Evolutionary conservation across 208 protist genomes (phyloP).

Genomic region (Crithidia expoeki): DNA sequence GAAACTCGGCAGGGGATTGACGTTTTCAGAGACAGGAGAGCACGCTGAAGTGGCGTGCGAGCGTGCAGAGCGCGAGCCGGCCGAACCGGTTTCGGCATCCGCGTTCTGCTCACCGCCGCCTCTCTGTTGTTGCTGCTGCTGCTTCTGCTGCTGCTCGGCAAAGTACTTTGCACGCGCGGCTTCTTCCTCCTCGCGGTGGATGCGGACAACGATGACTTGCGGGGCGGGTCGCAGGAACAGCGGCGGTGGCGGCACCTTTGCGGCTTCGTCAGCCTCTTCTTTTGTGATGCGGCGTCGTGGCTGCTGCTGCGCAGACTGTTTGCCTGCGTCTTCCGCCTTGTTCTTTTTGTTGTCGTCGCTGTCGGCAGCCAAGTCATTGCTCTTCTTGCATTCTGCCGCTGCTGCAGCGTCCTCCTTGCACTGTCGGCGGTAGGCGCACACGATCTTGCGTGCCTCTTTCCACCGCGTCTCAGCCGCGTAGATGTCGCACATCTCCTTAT

Average conservation of each 20-base stretch:
- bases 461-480: constrained; percentile 52
- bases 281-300: constrained; percentile 18
- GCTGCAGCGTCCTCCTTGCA: constrained; percentile 17
- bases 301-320: background rate
- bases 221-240: constrained; percentile 37
- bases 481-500: constrained; percentile 55
- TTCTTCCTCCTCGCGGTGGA: constrained; percentile 43
- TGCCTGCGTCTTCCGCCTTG: background rate
- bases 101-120: background rate
- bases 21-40: constrained; percentile 12
- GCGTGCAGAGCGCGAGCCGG: constrained; percentile 10
- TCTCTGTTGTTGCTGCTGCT: background rate
- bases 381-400: background rate
- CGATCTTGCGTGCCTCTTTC: constrained; percentile 37
- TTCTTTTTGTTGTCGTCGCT: background rate
- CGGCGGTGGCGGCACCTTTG: constrained; percentile 31
- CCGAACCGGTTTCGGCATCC: constrained; percentile 1
- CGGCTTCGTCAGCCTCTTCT: constrained; percentile 29
- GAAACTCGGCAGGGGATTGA: background rate
- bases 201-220: constrained; percentile 41
- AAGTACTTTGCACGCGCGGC: constrained; percentile 30
- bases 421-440: constrained; percentile 37
- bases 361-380: too few relatives aligned
- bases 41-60: constrained; percentile 1
- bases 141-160: constrained; percentile 19